Evolutionary conservation across 257 asterid genomes (phyloP).

Genomic region (Apocynum venetum): DNA sequence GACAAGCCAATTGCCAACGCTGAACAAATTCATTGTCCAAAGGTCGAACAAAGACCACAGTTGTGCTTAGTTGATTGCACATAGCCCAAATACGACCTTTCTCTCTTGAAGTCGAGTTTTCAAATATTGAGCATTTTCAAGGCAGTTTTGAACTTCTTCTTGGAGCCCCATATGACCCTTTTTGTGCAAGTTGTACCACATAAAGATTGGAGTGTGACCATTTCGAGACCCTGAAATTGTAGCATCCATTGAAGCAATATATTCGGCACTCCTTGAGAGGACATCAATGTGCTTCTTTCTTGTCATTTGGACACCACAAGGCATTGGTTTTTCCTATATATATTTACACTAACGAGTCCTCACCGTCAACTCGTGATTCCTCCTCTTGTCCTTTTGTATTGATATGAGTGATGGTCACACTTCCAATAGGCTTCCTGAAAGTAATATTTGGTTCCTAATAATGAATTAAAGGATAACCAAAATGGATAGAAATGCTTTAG

Average conservation of each 20-base stretch:
- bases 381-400: slow-evolving; percentile 28
- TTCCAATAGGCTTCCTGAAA: slow-evolving; percentile 86
- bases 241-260: slow-evolving; percentile 81
- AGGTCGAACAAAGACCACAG: slow-evolving; percentile 83
- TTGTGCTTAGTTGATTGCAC: slow-evolving; percentile 82
- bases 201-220: slow-evolving; percentile 84
- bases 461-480: too few relatives aligned
- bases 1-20: slow-evolving; percentile 84
- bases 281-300: slow-evolving; percentile 57
- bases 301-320: slow-evolving; percentile 82
- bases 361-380: slow-evolving; percentile 38
- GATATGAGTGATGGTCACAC: slow-evolving; percentile 45
- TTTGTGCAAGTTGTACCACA: slow-evolving; percentile 79
- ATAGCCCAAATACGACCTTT: slow-evolving; percentile 54
- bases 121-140: slow-evolving; percentile 70
- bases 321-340: slow-evolving; percentile 41
- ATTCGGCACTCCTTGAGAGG: slow-evolving; percentile 71
- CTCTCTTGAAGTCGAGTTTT: slow-evolving; percentile 56
- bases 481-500: too few relatives aligned
- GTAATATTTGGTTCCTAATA: slow-evolving; percentile 31
- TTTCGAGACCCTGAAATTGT: slow-evolving; percentile 90
- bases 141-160: slow-evolving; percentile 79
- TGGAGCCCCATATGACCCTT: slow-evolving; percentile 83
- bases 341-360: slow-evolving; percentile 26
- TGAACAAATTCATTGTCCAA: slow-evolving; percentile 69